Percentiles rank a stretch among this genome's conserved stretches.
Conservation (phyloP, 2,329 filamentous ascomycete genomes). For the Colletotrichum filicis region DNA sequence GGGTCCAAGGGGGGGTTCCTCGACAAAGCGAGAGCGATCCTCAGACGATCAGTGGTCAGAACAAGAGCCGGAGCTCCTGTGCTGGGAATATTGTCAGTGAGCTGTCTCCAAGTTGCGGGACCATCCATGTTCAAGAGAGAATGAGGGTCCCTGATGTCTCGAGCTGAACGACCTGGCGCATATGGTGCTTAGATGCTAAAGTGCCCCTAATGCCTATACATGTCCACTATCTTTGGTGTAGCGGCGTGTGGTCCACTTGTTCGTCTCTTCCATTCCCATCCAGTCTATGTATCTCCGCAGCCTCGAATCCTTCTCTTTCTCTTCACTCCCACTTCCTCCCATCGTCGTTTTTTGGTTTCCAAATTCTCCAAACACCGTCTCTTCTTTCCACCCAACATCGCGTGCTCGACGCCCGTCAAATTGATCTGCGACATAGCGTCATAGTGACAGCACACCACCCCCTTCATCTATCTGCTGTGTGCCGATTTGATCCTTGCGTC, state of each 20-base stretch:
- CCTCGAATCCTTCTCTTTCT: not conserved
- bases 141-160: conserved; percentile 10
- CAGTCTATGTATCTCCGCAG: conserved; percentile 8
- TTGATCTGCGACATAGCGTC: conserved; percentile 21
- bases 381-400: not conserved
- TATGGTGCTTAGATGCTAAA: not conserved
- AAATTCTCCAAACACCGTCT: not conserved
- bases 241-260: conserved; percentile 9
- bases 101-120: conserved; percentile 15
- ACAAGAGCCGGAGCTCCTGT: not conserved
- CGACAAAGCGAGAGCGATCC: not conserved
- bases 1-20: not conserved
- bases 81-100: conserved; percentile 3
- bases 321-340: not conserved
- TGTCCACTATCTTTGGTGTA: not conserved
- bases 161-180: conserved; percentile 12
- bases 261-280: conserved; percentile 13
- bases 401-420: not conserved
- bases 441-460: conserved; percentile 31
- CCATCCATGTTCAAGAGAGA: not conserved
- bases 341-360: not conserved
- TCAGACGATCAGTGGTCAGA: not conserved
- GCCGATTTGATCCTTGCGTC: conserved; percentile 17
- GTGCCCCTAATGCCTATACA: not conserved
- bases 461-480: conserved; percentile 30